Evolutionary conservation across 169 alveolate genomes (phyloP).

Genomic region (Cytauxzoon felis): DNA sequence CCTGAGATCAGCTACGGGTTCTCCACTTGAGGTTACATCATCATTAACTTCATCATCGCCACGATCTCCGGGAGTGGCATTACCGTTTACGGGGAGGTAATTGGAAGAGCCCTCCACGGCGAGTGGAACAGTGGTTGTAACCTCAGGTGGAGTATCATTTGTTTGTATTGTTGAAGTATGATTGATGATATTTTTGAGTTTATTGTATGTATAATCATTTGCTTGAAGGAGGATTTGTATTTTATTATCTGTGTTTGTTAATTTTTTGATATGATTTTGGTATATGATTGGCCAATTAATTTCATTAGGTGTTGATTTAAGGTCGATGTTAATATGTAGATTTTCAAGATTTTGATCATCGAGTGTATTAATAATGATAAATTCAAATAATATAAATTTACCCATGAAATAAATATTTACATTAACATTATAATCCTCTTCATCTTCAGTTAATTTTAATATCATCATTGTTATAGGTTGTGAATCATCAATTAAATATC

Average conservation of each 20-base stretch:
- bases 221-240: slow-evolving; percentile 26
- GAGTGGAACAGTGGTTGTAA: too few species aligned
- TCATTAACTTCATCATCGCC: too few species aligned
- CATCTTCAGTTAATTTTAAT: slow-evolving; percentile 75
- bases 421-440: slow-evolving; percentile 77
- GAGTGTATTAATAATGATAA: slow-evolving; percentile 75
- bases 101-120: too few species aligned
- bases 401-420: slow-evolving; percentile 61
- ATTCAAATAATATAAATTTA: slow-evolving; percentile 62
- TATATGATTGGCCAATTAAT: slow-evolving; percentile 24
- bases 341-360: slow-evolving; percentile 58
- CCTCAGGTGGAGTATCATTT: too few species aligned
- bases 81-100: too few species aligned
- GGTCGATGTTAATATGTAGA: slow-evolving; percentile 44
- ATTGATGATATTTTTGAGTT: too few species aligned
- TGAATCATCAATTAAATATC: too few species aligned
- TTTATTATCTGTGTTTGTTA: slow-evolving; percentile 37
- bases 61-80: too few species aligned
- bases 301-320: slow-evolving; percentile 14
- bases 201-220: too few species aligned
- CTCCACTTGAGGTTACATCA: too few species aligned
- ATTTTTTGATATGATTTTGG: slow-evolving; percentile 26
- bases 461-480: slow-evolving; percentile 36
- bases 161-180: too few species aligned
- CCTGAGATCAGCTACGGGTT: too few species aligned